These are phyloP conservation scores for Microstroma glucosiphilum DNA, from an alignment of 1,284 basidiomycete genomes.

Conservation along the genomic window DNA sequence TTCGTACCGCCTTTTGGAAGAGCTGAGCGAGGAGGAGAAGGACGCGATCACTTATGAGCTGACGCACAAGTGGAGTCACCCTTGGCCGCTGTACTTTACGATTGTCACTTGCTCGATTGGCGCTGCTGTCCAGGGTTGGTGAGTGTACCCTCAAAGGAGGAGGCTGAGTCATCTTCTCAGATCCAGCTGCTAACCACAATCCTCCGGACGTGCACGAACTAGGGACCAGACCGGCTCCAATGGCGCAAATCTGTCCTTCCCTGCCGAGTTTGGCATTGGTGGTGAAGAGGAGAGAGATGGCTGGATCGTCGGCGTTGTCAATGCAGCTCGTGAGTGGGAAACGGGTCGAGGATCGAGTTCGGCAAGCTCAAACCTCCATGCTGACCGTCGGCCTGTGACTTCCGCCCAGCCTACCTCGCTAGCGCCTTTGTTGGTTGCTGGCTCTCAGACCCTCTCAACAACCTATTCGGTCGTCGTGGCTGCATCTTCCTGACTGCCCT, in stretches of 20 bases:
- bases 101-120: conserved; percentile 60
- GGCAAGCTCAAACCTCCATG: conserved; percentile 56
- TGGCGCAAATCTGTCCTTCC: conserved; percentile 53
- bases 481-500: conserved; percentile 19
- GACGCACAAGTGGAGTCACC: conserved; percentile 56
- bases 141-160: too few relatives aligned
- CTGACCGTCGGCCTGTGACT: conserved; percentile 13
- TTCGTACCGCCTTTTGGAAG: conserved; percentile 56
- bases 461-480: conserved; percentile 17
- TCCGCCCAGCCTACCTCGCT: conserved; percentile 7
- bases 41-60: conserved; percentile 55
- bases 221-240: conserved; percentile 60
- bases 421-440: conserved; percentile 56
- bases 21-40: conserved; percentile 61
- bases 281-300: conserved; percentile 51
- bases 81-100: conserved; percentile 60
- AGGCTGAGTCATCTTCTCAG: too few relatives aligned
- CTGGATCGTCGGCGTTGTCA: conserved; percentile 55
- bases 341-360: conserved; percentile 59
- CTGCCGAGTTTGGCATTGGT: conserved; percentile 10
- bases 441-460: conserved; percentile 61
- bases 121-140: conserved; percentile 61
- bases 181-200: too few relatives aligned
- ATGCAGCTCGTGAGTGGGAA: conserved; percentile 16
- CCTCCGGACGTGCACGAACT: too few relatives aligned